Percentiles rank a stretch among this genome's conserved stretches.
phyloP scores from a whole-genome alignment of 176 grass and related monocot genomes.

The Oryza coarctata region DNA sequence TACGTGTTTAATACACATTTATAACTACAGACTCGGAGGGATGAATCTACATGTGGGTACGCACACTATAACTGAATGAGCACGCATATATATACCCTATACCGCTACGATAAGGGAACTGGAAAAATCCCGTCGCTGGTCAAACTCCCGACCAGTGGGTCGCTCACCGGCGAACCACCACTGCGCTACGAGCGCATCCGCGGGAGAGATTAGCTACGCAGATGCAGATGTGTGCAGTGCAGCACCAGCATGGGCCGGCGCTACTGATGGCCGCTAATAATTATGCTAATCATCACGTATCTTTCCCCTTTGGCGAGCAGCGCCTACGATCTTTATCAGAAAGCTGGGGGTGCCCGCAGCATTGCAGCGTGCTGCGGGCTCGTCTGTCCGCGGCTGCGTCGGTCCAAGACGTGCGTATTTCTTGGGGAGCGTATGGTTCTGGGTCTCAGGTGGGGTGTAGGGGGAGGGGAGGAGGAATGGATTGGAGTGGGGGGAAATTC shows the following conservation, averaged over 20 bases:
- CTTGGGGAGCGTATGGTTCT: slow-evolving; percentile 30
- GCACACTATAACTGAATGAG: no score
- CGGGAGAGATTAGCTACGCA: no score
- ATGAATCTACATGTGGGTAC: no score
- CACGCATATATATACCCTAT: no score
- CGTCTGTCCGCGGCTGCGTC: no score
- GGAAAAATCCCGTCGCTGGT: no score
- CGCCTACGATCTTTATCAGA: slow-evolving; percentile 48
- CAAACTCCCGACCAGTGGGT: no score
- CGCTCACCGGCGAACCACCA: no score
- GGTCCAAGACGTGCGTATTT: not conserved
- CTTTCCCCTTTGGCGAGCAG: slow-evolving; percentile 52
- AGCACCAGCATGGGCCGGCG: slow-evolving; percentile 31
- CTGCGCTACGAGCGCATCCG: no score
- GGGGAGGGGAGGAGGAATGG: not conserved
- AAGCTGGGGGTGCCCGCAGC: slow-evolving; percentile 31
- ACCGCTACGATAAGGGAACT: no score
- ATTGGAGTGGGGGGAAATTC: not conserved
- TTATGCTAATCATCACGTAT: slow-evolving; percentile 74
- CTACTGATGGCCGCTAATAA: slow-evolving; percentile 32
- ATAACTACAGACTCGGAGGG: no score
- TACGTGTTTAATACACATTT: no score
- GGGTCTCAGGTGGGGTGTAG: slow-evolving; percentile 28
- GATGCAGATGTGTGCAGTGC: not conserved
- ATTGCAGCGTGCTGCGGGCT: not conserved